Conservation (phyloP, 371 early-diverging fungal species). For the Dichotomocladium elegans region DNA sequence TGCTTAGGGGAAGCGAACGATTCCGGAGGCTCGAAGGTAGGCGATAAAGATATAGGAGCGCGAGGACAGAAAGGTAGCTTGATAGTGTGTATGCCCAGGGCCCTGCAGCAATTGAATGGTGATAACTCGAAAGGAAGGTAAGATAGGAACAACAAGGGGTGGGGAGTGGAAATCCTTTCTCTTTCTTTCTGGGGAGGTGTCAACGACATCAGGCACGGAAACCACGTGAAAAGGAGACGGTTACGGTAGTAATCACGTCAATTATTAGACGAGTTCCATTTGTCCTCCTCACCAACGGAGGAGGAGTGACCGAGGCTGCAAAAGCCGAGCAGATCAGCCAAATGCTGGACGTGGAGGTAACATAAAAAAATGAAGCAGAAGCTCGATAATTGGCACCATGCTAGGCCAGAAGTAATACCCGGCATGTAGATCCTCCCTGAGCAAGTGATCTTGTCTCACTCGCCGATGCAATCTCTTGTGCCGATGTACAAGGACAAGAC, state of each 20-base stretch:
- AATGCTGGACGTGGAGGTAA: slow-evolving; percentile 57
- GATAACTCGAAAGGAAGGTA: slow-evolving; percentile 50
- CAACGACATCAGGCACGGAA: too few species aligned
- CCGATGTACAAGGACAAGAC: slow-evolving; percentile 50
- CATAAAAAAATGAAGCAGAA: background rate
- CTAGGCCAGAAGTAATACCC: background rate
- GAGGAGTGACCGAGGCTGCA: slow-evolving; percentile 72
- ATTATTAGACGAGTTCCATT: slow-evolving; percentile 58
- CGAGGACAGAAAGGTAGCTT: background rate
- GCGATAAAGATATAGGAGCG: background rate
- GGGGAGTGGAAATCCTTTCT: too few species aligned
- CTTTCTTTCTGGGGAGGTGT: background rate
- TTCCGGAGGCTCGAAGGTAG: slow-evolving; percentile 31
- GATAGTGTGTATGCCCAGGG: slow-evolving; percentile 21
- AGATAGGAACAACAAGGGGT: too few species aligned
- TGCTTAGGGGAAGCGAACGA: slow-evolving; percentile 27
- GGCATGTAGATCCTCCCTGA: slow-evolving; percentile 48
- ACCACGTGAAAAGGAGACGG: too few species aligned
- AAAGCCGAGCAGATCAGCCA: slow-evolving; percentile 71
- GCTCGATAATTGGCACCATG: too few species aligned
- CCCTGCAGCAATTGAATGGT: slow-evolving; percentile 56
- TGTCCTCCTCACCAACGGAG: slow-evolving; percentile 86
- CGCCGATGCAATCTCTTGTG: slow-evolving; percentile 73
- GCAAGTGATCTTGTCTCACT: slow-evolving; percentile 83
- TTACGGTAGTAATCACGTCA: background rate